Base-by-base conservation (phyloP, 148 eudicot genomes). In the Camellia sinensis region DNA sequence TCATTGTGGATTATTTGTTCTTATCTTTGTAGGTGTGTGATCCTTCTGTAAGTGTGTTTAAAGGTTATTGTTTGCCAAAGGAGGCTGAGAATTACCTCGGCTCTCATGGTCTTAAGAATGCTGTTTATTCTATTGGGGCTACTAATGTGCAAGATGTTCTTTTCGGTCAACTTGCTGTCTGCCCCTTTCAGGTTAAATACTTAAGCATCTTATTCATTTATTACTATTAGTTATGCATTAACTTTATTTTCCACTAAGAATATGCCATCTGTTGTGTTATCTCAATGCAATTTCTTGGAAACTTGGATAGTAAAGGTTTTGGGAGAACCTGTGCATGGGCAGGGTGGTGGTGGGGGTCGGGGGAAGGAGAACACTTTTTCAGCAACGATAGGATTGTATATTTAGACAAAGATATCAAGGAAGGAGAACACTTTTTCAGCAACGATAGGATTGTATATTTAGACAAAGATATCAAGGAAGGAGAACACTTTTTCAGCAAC, bases 11-110 rank as follows among this genome's bases (percentile, higher is more conserved):
- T 13, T 57, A n/a, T 7, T 79, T 29, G 40, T 53, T 59, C 6
- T 71, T 45, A 17, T 9, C 41, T 67, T 77, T 82, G 71, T 72
- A 89, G 91, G 82, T 67, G 9, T 19, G 64, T 64, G 85, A 88
- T 78, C 89, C 93, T 41, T 86, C 93, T 65, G 77, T 91, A 29
- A 86, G 88, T 7, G 92, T 94, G 9, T 89, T 83, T 74, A 94
- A 94, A 87, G 98, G 98, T 74, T 91, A 90, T 82, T 73, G 90
- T 68, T 87, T 94, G 82, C 76, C 92, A 29, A 91, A 86, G 84
- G 88, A 88, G 75, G 86, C 94, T 74, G 92, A 92, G 85, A 86
- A 88, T 12, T 86, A 80, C 79, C 89, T 94, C 74, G 82, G 69
- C 67, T 84, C 91, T 5, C 87, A 73, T 75, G 97, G 98, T 66